A percentile compares a stretch with the other conserved stretches of the same genome.
phyloP scores from a whole-genome alignment of 768 basidiomycete species.

The Boletus coccyginus region DNA sequence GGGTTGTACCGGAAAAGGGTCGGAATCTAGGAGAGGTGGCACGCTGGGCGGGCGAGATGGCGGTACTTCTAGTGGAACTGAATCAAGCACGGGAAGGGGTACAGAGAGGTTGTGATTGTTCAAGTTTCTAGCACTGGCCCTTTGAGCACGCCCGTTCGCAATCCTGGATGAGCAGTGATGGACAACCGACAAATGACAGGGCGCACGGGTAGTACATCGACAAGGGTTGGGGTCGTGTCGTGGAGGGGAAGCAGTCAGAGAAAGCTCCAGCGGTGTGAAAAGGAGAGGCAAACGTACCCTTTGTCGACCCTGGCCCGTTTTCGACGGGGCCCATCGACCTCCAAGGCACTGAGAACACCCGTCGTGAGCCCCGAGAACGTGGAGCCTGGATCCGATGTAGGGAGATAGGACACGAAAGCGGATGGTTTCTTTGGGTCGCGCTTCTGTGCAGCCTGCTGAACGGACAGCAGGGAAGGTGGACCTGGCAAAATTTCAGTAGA shows the following conservation, averaged over 20 bases:
- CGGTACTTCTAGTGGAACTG: slow-evolving; percentile 39
- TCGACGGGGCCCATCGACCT: slow-evolving; percentile 61
- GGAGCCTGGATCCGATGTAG: slow-evolving; percentile 81
- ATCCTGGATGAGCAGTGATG: slow-evolving; percentile 37
- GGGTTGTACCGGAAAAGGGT: slow-evolving; percentile 48
- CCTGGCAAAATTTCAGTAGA: slow-evolving; percentile 91
- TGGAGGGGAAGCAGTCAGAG: slow-evolving; percentile 23
- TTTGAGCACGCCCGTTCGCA: slow-evolving; percentile 65
- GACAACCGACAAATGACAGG: slow-evolving; percentile 10
- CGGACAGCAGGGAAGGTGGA: slow-evolving; percentile 70
- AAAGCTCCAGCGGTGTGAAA: slow-evolving; percentile 19
- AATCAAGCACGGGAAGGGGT: slow-evolving; percentile 29
- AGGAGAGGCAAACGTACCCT: slow-evolving; percentile 50
- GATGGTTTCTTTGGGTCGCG: slow-evolving; percentile 79
- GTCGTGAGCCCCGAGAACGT: slow-evolving; percentile 80
- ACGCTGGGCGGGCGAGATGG: slow-evolving; percentile 36
- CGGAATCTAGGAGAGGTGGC: slow-evolving; percentile 48
- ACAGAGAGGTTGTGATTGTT: slow-evolving; percentile 37
- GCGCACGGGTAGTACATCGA: slow-evolving; percentile 17
- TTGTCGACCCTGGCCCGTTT: slow-evolving; percentile 75
- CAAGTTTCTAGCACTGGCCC: slow-evolving; percentile 66
- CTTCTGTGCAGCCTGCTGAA: slow-evolving; percentile 69
- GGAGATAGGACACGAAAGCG: slow-evolving; percentile 73
- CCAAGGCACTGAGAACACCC: slow-evolving; percentile 54
- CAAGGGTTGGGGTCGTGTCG: slow-evolving; percentile 28